Percentiles rank a stretch among this genome's conserved stretches.
phyloP scores from a whole-genome alignment of 345 rosid genomes.

The Syzygium grande region DNA sequence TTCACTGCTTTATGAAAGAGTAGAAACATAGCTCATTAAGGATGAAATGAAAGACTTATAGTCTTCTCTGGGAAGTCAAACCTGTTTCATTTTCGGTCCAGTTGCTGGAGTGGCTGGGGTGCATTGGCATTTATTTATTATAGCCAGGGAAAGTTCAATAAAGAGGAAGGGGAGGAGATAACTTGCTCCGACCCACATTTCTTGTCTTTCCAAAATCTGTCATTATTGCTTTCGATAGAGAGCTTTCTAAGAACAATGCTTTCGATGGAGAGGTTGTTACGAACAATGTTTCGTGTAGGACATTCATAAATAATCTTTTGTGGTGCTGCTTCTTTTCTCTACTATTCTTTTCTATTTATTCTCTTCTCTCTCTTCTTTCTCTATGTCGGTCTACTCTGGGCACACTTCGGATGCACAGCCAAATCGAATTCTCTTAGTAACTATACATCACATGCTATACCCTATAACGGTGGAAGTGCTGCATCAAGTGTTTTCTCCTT shows the following conservation, averaged over 20 bases:
- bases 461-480: slow-evolving; percentile 96
- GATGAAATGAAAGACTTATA: neutral
- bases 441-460: slow-evolving; percentile 91
- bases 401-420: slow-evolving; percentile 70
- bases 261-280: neutral
- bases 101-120: neutral
- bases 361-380: slow-evolving; percentile 56
- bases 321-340: slow-evolving; percentile 17
- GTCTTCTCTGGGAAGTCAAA: neutral
- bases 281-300: neutral
- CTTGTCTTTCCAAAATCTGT: neutral
- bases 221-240: neutral
- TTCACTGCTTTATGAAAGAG: neutral
- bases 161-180: neutral
- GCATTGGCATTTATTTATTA: neutral
- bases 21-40: neutral
- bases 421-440: slow-evolving; percentile 89
- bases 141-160: neutral
- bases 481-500: slow-evolving; percentile 90
- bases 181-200: neutral
- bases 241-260: neutral
- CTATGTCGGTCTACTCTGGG: slow-evolving; percentile 48
- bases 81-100: neutral
- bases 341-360: slow-evolving; percentile 39
- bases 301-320: slow-evolving; percentile 7